Evolutionary conservation across 169 alveolate genomes (phyloP).

Genomic region (Cyclospora cayetanensis): DNA sequence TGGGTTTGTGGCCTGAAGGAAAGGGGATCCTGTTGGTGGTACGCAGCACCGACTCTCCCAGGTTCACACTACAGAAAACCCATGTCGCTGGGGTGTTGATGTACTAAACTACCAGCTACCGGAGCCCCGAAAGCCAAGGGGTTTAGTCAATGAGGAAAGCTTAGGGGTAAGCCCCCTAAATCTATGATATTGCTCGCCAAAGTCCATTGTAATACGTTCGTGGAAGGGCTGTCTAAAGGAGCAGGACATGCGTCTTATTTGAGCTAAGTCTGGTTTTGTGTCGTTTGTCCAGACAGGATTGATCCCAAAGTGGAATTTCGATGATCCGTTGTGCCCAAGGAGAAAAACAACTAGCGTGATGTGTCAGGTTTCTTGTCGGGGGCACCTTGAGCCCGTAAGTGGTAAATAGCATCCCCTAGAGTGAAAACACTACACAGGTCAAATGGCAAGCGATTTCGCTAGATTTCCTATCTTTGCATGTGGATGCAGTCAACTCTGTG

Average conservation of each 20-base stretch:
- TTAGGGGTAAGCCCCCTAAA: neutral
- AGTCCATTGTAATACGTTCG: too few relatives aligned
- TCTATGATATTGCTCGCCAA: neutral
- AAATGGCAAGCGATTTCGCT: neutral
- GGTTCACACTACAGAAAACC: conserved; percentile 50
- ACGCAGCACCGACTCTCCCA: conserved; percentile 1
- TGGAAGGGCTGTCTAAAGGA: too few relatives aligned
- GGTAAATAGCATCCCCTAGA: neutral
- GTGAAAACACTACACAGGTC: too few relatives aligned
- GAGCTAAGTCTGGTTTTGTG: too few relatives aligned
- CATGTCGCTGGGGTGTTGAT: conserved; percentile 62
- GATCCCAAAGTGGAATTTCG: conserved; percentile 39
- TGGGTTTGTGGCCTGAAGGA: neutral
- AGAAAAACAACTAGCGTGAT: neutral
- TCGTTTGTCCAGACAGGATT: neutral
- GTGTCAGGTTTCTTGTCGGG: neutral
- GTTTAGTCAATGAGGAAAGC: conserved; percentile 20
- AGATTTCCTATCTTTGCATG: neutral
- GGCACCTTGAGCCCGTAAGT: conserved; percentile 52
- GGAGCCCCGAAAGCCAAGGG: conserved; percentile 28
- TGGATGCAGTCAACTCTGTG: conserved; percentile 39
- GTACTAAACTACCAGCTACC: conserved; percentile 58
- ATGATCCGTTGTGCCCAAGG: neutral
- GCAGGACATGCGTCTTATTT: too few relatives aligned
- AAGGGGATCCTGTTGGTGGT: neutral